Base-by-base conservation (phyloP, 352 stramenopile genomes). In the Phytopythium mirpurense region DNA sequence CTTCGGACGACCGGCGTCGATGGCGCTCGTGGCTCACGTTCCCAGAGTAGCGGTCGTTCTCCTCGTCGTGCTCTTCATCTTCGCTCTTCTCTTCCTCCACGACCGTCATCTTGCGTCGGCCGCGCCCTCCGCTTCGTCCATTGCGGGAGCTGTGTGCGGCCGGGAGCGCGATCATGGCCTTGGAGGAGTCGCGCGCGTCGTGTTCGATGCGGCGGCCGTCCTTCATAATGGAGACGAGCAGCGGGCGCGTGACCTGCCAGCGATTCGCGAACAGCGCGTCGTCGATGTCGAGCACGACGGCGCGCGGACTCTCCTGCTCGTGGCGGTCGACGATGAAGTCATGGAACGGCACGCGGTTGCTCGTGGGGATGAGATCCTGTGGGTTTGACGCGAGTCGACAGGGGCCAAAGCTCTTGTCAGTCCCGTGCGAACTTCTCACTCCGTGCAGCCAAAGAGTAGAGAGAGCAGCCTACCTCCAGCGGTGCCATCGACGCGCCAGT, bases 201-300 rank as follows among this genome's bases (percentile, higher is more conserved):
- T 75, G 38, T 31, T 70, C 63, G 36, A 82, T 37, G 1, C 59
- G 60, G 11, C 70, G 57, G 14, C 68, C 70, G 18, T 74, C 61
- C 40, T 70, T 62, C 72, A 88, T 87, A 19, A 70, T 64, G 0
- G 69, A 68, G 35, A 74, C 68, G 41, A 87, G 51, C 14, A 75
- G 49, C 21, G 77, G 72, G n/a, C 83, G 56, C 15, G 75, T 68
- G 0, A 72, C 51, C 59, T 70, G 63, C 66, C 69, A 81, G 26
- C 72, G 63, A 26, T 60, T 57, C 31, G 66, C 60, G 57, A 88
- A 81, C 18, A 46, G 51, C 16, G 46, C 52, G 1, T 81, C 66
- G 31, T 88, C 68, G 18, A 85, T 75, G 34, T 88, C 76, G 24
- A 85, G 83, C 14, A 79, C 36, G 15, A 86, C 63, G 5, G 65